Evolutionary conservation across 805 yeast species (phyloP), one percentile per base, ranked within the genome.

Genomic region (Kuraishia piskuri): DNA sequence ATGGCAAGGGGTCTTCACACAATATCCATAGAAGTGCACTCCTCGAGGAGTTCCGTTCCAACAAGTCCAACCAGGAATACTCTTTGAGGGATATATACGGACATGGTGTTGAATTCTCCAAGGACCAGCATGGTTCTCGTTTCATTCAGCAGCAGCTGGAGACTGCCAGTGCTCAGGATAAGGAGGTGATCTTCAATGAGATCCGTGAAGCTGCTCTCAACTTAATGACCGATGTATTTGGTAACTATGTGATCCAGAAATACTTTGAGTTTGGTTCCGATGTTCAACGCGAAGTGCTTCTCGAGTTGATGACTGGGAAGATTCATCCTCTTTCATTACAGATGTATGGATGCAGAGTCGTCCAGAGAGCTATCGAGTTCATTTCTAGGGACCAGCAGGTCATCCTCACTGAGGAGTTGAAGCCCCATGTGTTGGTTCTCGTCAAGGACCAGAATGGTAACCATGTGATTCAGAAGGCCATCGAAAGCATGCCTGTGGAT

Each of bases 301-400:
- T 89, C 52, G 84, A 79, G 45, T 74, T 77, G 52, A 86, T 90
- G 90, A 74, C 75, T 53, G 90, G 91, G 7, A 84, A 84, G 51
- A 82, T 94, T 63, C 78, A 86, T 57, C 78, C 77, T 21, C 73
- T 94, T 53, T 86, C 97, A 0, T 70, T 90, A 63, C 98, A 94
- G 64, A 92, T 92, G 97, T 94, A 94, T 68, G 98, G 98, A 2
- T 94, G 99, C 67, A 79, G 99, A 59, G 99, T 94, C 50, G 95
- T 94, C 37, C 99, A 94, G 70, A 80, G 90, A 63, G 97, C 97
- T 1, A 74, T 94, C 52, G 97, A 89, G 66, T 83, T 82, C 56
- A 75, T 89, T 46, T 73, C 74, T 2, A 67, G 79, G 9, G 79
- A 77, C 0, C 87, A 88, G 57, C 94, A 88, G 68, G 75, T 84